These are phyloP conservation scores for Russula emetica DNA, from an alignment of 768 basidiomycete species.

Conservation along the genomic window DNA sequence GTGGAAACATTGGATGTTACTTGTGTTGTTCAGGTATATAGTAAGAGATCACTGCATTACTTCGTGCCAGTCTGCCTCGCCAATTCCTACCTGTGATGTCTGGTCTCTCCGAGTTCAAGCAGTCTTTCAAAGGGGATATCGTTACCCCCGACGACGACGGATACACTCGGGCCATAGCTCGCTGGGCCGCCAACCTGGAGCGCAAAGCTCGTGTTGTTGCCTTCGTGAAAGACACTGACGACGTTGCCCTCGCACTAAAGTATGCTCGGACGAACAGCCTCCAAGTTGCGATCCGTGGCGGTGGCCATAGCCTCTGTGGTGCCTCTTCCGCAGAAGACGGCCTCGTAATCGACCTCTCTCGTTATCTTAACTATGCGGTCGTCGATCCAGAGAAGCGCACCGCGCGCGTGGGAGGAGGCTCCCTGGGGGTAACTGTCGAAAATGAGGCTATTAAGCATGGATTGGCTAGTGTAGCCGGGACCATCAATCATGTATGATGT, in stretches of 20 bases:
- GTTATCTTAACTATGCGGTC: constrained; percentile 38
- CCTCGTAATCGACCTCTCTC: constrained; percentile 48
- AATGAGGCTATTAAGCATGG: constrained; percentile 42
- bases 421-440: constrained; percentile 46
- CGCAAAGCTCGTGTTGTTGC: constrained; percentile 42
- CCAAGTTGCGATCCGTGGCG: constrained; percentile 45
- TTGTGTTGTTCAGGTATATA: too few relatives aligned
- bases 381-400: constrained; percentile 41
- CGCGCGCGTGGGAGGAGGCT: constrained; percentile 46
- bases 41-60: too few relatives aligned
- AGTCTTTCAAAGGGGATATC: constrained; percentile 43
- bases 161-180: constrained; percentile 40
- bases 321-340: constrained; percentile 47
- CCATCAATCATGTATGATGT: constrained; percentile 45
- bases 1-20: too few relatives aligned
- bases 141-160: constrained; percentile 38
- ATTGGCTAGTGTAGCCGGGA: constrained; percentile 45
- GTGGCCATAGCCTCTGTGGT: constrained; percentile 45
- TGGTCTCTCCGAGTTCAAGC: constrained; percentile 23
- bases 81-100: constrained; percentile 28
- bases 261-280: constrained; percentile 38
- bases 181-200: constrained; percentile 43
- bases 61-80: too few relatives aligned
- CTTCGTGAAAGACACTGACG: constrained; percentile 41
- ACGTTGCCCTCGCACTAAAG: constrained; percentile 38